Evolutionary conservation across 768 basidiomycete genomes (phyloP).

Genomic region (Kwoniella pini): DNA sequence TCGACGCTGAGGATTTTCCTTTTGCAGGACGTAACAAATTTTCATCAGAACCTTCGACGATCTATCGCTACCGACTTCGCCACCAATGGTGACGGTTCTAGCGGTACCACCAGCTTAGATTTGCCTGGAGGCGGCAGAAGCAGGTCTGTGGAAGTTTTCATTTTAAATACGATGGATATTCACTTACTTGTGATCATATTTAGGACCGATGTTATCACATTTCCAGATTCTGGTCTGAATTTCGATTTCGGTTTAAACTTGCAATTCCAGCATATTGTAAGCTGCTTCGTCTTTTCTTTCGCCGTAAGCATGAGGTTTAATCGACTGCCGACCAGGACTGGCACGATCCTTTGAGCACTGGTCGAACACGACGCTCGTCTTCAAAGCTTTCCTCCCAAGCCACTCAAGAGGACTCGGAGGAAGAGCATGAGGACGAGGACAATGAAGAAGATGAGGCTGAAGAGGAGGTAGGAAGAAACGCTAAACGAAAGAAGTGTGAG

Average conservation of each 20-base stretch:
- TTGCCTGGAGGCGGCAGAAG: slow-evolving; percentile 57
- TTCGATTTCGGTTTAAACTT: slow-evolving; percentile 26
- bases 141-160: slow-evolving; percentile 20
- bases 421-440: slow-evolving; percentile 27
- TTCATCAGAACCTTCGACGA: slow-evolving; percentile 75
- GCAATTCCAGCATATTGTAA: slow-evolving; percentile 30
- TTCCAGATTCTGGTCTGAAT: slow-evolving; percentile 22
- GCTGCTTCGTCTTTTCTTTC: background rate
- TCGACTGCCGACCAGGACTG: slow-evolving; percentile 29
- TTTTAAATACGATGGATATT: background rate
- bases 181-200: background rate
- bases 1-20: too few species aligned
- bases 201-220: slow-evolving; percentile 45
- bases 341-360: slow-evolving; percentile 26
- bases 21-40: slow-evolving; percentile 75
- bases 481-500: slow-evolving; percentile 12
- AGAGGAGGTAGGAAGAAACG: slow-evolving; percentile 1
- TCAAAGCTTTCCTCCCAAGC: slow-evolving; percentile 27
- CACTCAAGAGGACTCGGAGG: slow-evolving; percentile 12
- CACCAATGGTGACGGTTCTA: slow-evolving; percentile 52
- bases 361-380: slow-evolving; percentile 24
- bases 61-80: slow-evolving; percentile 67
- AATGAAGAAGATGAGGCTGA: slow-evolving; percentile 21
- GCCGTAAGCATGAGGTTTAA: background rate
- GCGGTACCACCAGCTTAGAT: slow-evolving; percentile 60